Base-by-base conservation (phyloP, 2,329 filamentous ascomycete genomes). In the Monilinia aucupariae region DNA sequence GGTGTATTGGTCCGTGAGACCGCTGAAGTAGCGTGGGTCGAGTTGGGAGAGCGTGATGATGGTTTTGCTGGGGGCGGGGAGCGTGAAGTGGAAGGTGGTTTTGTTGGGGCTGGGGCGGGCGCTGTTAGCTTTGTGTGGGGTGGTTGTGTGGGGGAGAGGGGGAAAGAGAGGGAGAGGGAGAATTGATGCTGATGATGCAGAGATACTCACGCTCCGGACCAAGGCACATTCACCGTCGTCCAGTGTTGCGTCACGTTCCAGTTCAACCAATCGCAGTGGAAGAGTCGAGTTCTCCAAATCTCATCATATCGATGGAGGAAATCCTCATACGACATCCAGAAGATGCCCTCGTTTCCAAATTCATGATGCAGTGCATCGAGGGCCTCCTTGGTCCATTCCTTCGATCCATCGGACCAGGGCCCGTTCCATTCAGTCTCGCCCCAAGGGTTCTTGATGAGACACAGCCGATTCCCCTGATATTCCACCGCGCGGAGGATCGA, bases 281-380 rank as follows among this genome's bases (percentile, higher is more conserved):
- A 86, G 27, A 87, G 79, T 0, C 84, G 78, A 0, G 84, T 86
- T 22, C 83, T 78, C 68, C 86, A 82, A 58, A 86, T 80, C 65
- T 80, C 78, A 45, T 80, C 79, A 68, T 82, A 86, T 68, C 85
- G 85, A 68, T 79, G 78, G 7, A 86, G 78, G 64, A 87, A 76
- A 66, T 86, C 84, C 54, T 82, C 79, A 68, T 84, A 85, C 0
- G 81, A 78, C 64, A 85, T 85, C 82, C 82, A 85, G 69, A 85
- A 85, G 17, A 82, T 80, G 0, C 82, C 83, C 67, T 85, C 83
- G 68, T 82, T 81, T 22, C 83, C 82, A 60, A 85, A 85, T n/a
- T 76, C 78, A 69, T 85, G 82, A 54, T 75, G 76, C 1, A 85
- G 79, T 70, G 84, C 81, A 63, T 80, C 75, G 50, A 84, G 79